Evolutionary conservation across 73 alveolate species (phyloP).

Genomic region (Tetrahymena thermophila): DNA sequence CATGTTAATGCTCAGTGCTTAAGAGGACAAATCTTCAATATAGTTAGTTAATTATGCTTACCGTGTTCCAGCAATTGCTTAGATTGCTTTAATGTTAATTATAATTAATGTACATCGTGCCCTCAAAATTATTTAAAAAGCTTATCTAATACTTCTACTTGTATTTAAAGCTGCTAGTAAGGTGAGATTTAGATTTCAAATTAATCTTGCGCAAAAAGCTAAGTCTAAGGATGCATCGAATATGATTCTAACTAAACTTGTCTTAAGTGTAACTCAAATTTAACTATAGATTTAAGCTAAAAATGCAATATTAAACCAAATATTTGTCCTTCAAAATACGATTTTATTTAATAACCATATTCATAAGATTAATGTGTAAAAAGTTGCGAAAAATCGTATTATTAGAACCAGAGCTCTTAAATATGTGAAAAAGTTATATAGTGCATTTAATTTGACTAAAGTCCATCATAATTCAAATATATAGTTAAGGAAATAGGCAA

Average conservation of each 20-base stretch:
- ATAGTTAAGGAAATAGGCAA: too few relatives aligned
- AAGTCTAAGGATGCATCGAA: neutral
- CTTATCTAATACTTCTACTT: neutral
- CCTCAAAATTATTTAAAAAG: neutral
- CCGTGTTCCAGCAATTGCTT: neutral
- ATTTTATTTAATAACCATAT: too few relatives aligned
- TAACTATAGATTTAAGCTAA: neutral
- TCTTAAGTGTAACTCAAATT: neutral
- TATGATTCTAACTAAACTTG: neutral
- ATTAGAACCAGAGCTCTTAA: too few relatives aligned
- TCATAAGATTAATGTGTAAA: neutral
- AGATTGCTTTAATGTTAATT: neutral
- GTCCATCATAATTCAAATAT: neutral
- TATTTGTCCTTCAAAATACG: neutral
- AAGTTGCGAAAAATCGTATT: neutral
- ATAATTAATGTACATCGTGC: neutral
- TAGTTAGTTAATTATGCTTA: neutral
- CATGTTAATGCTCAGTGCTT: neutral
- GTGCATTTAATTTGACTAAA: neutral
- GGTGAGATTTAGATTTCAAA: neutral
- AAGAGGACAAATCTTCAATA: neutral
- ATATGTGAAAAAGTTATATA: neutral
- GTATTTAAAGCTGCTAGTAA: neutral
- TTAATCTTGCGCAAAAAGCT: neutral
- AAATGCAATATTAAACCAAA: neutral